A percentile compares a stretch with the other conserved stretches of the same genome.
These are phyloP conservation scores for Scheffersomyces stipitis DNA, from an alignment of 805 yeast species.

Conservation along the genomic window DNA sequence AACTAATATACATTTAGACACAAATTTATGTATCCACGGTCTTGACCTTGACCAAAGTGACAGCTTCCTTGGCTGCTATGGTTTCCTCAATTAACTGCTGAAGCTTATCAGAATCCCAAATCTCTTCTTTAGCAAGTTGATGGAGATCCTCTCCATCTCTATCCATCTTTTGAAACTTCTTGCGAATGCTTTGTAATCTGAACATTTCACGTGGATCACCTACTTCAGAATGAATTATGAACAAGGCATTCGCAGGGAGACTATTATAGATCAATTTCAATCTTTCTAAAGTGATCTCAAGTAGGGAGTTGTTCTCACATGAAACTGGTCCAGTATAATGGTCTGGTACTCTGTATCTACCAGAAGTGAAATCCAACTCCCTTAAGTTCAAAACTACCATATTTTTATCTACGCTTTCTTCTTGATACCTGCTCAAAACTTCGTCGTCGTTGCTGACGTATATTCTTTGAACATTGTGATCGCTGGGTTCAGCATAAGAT, in stretches of 20 bases:
- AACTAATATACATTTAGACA: too few species aligned
- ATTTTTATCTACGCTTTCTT: conserved; percentile 37
- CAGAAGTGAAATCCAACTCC: conserved; percentile 51
- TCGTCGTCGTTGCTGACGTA: conserved; percentile 62
- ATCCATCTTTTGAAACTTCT: conserved; percentile 44
- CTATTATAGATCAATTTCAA: conserved; percentile 48
- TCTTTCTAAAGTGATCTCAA: conserved; percentile 37
- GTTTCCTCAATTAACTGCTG: conserved; percentile 48
- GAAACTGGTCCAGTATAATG: conserved; percentile 16
- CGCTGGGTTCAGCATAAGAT: conserved; percentile 13
- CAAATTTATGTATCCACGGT: too few species aligned
- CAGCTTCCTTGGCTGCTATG: conserved; percentile 56
- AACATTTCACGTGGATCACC: conserved; percentile 57
- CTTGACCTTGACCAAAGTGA: conserved; percentile 48
- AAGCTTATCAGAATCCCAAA: conserved; percentile 55
- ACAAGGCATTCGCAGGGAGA: conserved; percentile 57
- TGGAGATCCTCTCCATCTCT: conserved; percentile 42
- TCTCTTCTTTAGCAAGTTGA: conserved; percentile 32
- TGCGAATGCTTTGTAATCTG: conserved; percentile 44
- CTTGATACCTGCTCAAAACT: conserved; percentile 42
- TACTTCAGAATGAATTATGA: conserved; percentile 62
- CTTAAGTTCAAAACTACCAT: conserved; percentile 56
- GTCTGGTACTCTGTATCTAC: conserved; percentile 23
- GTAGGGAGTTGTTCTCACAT: neutral
- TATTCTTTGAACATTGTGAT: conserved; percentile 21